phyloP scores from a whole-genome alignment of 225 moss, liverwort and hornwort species.

The Polytrichum commune region DNA sequence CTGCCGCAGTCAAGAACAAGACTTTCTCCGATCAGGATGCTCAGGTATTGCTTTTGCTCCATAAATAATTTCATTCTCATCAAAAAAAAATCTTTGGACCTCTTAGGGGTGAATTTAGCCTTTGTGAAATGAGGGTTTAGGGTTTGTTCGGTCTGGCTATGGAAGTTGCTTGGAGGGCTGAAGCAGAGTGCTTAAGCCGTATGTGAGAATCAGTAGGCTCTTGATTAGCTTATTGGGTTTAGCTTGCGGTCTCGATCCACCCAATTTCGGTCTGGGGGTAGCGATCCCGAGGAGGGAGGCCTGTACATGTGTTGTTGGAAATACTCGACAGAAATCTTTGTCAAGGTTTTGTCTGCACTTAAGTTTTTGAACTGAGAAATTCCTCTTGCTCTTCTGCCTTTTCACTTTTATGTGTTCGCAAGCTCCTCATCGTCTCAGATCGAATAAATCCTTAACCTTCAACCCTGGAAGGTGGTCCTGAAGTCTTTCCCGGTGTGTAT shows the following conservation, averaged over 20 bases:
- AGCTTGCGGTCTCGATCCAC: not conserved
- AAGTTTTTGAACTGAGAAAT: not conserved
- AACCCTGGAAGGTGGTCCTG: too few relatives aligned
- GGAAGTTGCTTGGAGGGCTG: not conserved
- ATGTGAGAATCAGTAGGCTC: not conserved
- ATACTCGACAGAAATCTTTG: too few relatives aligned
- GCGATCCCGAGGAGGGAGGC: too few relatives aligned
- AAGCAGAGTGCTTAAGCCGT: not conserved
- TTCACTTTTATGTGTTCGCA: not conserved
- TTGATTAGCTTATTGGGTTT: not conserved
- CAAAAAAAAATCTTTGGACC: not conserved
- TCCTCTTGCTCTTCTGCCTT: not conserved
- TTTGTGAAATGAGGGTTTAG: not conserved
- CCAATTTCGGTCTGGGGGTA: too few relatives aligned
- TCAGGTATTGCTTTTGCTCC: constrained; percentile 27
- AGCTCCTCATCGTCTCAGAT: too few relatives aligned
- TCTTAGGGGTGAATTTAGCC: not conserved
- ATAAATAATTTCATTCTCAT: not conserved
- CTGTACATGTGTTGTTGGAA: too few relatives aligned
- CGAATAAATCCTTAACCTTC: not conserved
- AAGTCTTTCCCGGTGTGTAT: too few relatives aligned
- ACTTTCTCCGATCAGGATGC: constrained; percentile 29
- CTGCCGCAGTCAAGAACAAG: constrained; percentile 16
- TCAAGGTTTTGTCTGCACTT: too few relatives aligned
- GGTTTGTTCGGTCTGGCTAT: constrained; percentile 3